phyloP scores from a whole-genome alignment of 148 eudicot species.

The Heliamphora exappendiculata region DNA sequence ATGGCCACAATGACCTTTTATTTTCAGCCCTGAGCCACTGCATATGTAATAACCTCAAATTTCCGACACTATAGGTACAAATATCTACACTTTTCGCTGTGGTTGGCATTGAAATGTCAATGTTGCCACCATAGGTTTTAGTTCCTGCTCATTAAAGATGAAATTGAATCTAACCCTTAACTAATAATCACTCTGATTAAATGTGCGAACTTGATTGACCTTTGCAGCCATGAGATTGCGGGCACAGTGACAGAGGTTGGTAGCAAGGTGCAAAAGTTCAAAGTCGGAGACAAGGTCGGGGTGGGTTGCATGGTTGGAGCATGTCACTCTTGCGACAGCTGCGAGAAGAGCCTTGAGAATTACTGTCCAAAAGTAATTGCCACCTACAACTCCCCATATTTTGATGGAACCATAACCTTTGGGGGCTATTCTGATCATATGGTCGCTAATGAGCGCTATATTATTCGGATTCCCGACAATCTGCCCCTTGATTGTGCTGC shows the following conservation, averaged over 20 bases:
- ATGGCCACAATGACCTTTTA: not conserved
- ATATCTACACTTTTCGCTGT: no score
- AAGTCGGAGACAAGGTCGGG: constrained; percentile 15
- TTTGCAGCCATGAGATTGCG: constrained; percentile 8
- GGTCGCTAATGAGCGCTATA: constrained; percentile 27
- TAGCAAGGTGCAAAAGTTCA: constrained; percentile 12
- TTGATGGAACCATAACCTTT: constrained; percentile 23
- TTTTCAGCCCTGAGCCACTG: not conserved
- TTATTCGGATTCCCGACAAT: constrained; percentile 15
- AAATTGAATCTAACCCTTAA: not conserved
- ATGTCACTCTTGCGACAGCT: constrained; percentile 5
- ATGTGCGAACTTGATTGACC: not conserved
- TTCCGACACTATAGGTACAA: no score
- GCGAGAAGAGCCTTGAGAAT: constrained; percentile 9
- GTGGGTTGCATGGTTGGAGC: constrained; percentile 18
- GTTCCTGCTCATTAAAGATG: not conserved
- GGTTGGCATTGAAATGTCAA: not conserved
- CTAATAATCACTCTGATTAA: not conserved
- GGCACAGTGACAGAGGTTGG: constrained; percentile 13
- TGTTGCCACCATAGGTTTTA: not conserved
- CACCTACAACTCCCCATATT: not conserved
- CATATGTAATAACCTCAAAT: not conserved
- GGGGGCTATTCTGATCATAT: constrained; percentile 36
- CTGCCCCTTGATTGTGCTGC: constrained; percentile 23
- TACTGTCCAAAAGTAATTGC: constrained; percentile 4